Evolutionary conservation across 805 yeast genomes (phyloP), one percentile per base, ranked within the genome.

Genomic region (Starmerella vaccinii): DNA sequence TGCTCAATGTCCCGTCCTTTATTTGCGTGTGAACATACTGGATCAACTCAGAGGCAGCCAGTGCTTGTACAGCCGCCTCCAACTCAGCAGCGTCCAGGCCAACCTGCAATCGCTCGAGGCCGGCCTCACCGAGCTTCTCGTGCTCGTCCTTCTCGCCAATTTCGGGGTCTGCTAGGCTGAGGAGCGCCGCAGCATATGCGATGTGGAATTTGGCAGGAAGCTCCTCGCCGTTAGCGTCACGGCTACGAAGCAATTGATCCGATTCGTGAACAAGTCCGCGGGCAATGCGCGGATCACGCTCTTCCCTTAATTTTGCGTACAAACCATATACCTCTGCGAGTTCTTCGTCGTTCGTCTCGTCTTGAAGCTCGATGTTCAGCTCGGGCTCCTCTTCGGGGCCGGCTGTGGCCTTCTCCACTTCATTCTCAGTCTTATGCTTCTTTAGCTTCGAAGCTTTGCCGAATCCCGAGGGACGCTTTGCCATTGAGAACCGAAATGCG

Each of bases 251-350:
- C 30, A 87, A 64, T 46, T 94, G 69, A 61, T 90, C 96, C 68
- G 95, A 84, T 63, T 90, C 97, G 60, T 89, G 95, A n/a, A 90
- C 76, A 4, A 89, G 74, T 22, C 96, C 97, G 60, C 88, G 58
- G 18, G 69, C 61, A 10, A 69, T 47, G 18, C 58, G 58, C 21
- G 56, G 57, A 21, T 81, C 82, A 50, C 76, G 76, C 4, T 75
- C 78, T 4, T 69, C 63, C 38, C 68, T 59, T 66, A 77, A 85
- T 3, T 85, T 79, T 15, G 70, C 67, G 83, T 89, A 86, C 37
- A 89, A 68, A 1, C 84, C 94, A 52, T 67, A 69, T 52, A 89
- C 67, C 64, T 87, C 95, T 6, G 79, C 79, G n/a, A 85, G 61
- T 59, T 85, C 92, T 63, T 87, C 88, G 53, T 83, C 81, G 5